A percentile compares a stretch with the other conserved stretches of the same genome.
Evolutionary conservation across 805 yeast genomes (phyloP).

Genomic region (Kazachstania taianensis): DNA sequence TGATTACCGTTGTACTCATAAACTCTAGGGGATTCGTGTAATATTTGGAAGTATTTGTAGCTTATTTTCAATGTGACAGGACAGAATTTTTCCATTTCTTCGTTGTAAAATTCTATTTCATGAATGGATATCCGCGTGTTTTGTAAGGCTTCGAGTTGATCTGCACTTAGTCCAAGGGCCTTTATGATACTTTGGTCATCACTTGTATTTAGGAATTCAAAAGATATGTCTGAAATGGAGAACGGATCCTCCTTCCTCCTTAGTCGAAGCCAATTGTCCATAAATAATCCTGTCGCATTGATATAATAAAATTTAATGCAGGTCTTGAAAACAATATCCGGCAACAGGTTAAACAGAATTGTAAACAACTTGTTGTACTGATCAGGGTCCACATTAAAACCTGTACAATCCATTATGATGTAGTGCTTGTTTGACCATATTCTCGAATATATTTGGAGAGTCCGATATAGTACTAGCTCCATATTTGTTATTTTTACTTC

Average conservation of each 20-base stretch:
- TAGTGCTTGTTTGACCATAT: slow-evolving; percentile 59
- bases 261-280: slow-evolving; percentile 13
- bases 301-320: slow-evolving; percentile 44
- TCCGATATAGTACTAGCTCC: slow-evolving; percentile 44
- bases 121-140: slow-evolving; percentile 40
- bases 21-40: slow-evolving; percentile 33
- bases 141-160: slow-evolving; percentile 31
- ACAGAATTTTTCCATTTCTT: slow-evolving; percentile 35
- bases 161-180: slow-evolving; percentile 33
- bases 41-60: slow-evolving; percentile 48
- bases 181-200: slow-evolving; percentile 34
- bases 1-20: slow-evolving; percentile 17
- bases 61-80: slow-evolving; percentile 60
- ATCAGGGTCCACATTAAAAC: slow-evolving; percentile 28
- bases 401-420: slow-evolving; percentile 57
- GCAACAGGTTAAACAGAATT: slow-evolving; percentile 36
- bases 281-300: slow-evolving; percentile 27
- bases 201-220: slow-evolving; percentile 34
- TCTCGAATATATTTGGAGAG: slow-evolving; percentile 55
- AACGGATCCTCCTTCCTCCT: slow-evolving; percentile 8
- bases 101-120: slow-evolving; percentile 43
- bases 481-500: slow-evolving; percentile 27
- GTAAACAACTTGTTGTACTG: slow-evolving; percentile 12
- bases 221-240: slow-evolving; percentile 15
- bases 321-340: slow-evolving; percentile 40